Base-by-base conservation (phyloP, 371 early-diverging fungal genomes). In the Aphelidium insulamus region DNA sequence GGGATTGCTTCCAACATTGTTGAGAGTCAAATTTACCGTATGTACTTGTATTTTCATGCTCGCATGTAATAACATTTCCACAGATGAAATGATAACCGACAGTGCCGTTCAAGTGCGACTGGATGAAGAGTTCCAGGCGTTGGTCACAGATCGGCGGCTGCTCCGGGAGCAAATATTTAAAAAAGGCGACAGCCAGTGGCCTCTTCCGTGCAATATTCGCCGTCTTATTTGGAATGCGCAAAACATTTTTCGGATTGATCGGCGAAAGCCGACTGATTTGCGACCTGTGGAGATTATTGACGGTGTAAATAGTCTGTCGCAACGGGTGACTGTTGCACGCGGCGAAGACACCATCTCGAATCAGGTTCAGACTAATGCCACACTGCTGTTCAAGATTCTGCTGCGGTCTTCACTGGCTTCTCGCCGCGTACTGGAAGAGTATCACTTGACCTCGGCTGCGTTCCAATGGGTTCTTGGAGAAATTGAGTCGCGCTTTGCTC, bases 391-490 rank as follows among this genome's bases (percentile, higher is more conserved):
- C 72, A 70, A 75, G 41, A 78, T 84, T 22, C 49, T 82, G 41
- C 46, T 91, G 16, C 71, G 91, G 20, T 79, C 84, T 6, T 70
- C 69, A 3, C 57, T 95, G 41, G 67, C 88, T 10, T 59, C 73
- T 3, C 74, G 74, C 44, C 64, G 82, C 36, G 82, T 92, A 2
- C 60, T 92, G 27, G 84, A 88, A 51, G 81, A 88, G 57, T 88
- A 60, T 63, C 80, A 74, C 39, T 50, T 95, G 38, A 77, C 57
- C 12, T 48, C 68, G 12, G 74, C 80, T 44, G 82, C 90, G 3
- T 97, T 95, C 46, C 77, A 86, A 48, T 94, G 85, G 82, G 56
- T 97, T 23, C 48, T 98, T 30, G 84, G 87, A 21, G 86, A 91
- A 56, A 84, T 97, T 35, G 76, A 80, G 45, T 56, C 69, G 6